Conservation (phyloP, 768 basidiomycete genomes). For the Baorangia bicolor region DNA sequence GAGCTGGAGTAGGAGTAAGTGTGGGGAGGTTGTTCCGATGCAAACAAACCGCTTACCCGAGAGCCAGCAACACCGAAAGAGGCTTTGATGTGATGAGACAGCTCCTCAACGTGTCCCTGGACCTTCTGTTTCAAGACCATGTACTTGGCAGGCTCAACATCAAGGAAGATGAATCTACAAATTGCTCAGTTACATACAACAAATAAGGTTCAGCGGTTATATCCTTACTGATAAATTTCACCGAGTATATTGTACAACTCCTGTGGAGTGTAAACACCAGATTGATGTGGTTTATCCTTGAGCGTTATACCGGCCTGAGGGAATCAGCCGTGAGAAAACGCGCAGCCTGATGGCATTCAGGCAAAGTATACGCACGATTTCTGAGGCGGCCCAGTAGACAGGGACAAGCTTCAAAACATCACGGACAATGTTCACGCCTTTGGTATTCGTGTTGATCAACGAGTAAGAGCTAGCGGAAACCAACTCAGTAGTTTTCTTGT, state of each 20-base stretch:
- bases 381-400: conserved; percentile 64
- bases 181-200: background rate
- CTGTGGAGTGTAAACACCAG: conserved; percentile 61
- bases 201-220: background rate
- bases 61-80: conserved; percentile 43
- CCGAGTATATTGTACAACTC: conserved; percentile 64
- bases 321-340: background rate
- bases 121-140: conserved; percentile 55
- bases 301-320: conserved; percentile 69
- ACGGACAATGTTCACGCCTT: conserved; percentile 62
- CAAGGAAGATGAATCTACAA: conserved; percentile 71
- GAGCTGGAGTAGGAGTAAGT: conserved; percentile 19
- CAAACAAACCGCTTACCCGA: conserved; percentile 36
- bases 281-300: conserved; percentile 50
- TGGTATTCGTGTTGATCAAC: conserved; percentile 53
- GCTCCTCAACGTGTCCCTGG: conserved; percentile 48
- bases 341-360: no score
- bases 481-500: conserved; percentile 58
- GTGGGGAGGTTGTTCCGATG: background rate
- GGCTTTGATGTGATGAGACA: conserved; percentile 57
- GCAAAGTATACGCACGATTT: conserved; percentile 51
- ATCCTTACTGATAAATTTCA: conserved; percentile 64
- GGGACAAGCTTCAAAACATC: conserved; percentile 68
- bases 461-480: conserved; percentile 53
- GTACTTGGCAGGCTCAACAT: conserved; percentile 57